phyloP scores from a whole-genome alignment of 352 stramenopile species.

The Phytophthora palmivora region DNA sequence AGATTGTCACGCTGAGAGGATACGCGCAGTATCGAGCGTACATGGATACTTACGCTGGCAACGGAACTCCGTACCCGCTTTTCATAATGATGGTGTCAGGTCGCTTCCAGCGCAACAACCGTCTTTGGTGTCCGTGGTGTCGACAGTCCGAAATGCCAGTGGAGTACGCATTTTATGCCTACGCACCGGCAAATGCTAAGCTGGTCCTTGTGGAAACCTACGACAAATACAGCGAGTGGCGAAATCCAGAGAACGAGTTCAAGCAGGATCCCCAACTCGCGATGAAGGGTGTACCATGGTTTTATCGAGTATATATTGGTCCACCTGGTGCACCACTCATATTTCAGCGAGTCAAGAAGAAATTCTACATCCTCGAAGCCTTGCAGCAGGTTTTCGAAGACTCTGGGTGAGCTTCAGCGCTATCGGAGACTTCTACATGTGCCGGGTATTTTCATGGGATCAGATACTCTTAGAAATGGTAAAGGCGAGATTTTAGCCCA shows the following conservation, averaged over 20 bases:
- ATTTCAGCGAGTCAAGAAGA: conserved; percentile 45
- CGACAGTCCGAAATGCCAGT: conserved; percentile 68
- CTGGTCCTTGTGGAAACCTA: conserved; percentile 64
- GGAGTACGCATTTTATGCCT: conserved; percentile 76
- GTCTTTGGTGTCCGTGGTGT: conserved; percentile 80
- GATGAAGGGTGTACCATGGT: conserved; percentile 69
- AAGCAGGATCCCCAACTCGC: conserved; percentile 59
- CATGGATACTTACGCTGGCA: conserved; percentile 40
- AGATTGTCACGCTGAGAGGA: conserved; percentile 57
- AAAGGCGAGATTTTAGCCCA: conserved; percentile 14
- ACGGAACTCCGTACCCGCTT: conserved; percentile 48
- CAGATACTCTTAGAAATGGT: conserved; percentile 26
- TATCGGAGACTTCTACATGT: conserved; percentile 13
- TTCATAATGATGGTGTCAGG: conserved; percentile 82
- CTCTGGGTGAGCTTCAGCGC: conserved; percentile 10
- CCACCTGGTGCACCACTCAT: conserved; percentile 31
- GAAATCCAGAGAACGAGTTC: conserved; percentile 74
- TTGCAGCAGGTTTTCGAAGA: conserved; percentile 38
- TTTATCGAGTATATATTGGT: conserved; percentile 57
- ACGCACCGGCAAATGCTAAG: conserved; percentile 54
- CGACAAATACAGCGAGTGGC: conserved; percentile 72
- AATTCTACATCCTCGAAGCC: conserved; percentile 44
- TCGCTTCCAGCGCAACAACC: conserved; percentile 66
- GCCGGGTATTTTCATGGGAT: conserved; percentile 4
- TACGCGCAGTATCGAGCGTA: conserved; percentile 51